These are phyloP conservation scores for Dictyophora rubrovolvata DNA, from an alignment of 768 basidiomycete species.

Conservation along the genomic window DNA sequence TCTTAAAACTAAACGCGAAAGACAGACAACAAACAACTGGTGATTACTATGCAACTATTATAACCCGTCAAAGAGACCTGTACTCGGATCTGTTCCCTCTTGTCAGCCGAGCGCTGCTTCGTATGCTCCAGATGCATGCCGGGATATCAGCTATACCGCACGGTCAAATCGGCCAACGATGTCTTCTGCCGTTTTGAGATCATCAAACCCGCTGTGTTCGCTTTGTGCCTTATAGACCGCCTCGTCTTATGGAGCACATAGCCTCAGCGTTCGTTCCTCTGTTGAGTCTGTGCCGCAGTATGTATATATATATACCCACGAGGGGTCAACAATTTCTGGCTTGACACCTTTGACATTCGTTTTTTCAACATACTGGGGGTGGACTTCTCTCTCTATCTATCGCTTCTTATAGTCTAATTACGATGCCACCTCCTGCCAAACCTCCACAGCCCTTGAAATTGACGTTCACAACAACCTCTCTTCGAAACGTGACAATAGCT, in stretches of 20 bases:
- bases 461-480: conserved; percentile 27
- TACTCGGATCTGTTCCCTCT: too few species aligned
- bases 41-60: too few species aligned
- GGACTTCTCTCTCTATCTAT: neutral
- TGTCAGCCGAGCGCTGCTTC: too few species aligned
- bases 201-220: neutral
- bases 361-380: neutral
- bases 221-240: neutral
- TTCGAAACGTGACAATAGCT: conserved; percentile 29
- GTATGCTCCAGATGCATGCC: too few species aligned
- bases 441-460: conserved; percentile 21
- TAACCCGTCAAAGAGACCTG: too few species aligned
- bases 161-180: neutral
- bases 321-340: too few species aligned
- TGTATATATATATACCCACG: too few species aligned
- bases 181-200: neutral
- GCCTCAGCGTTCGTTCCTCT: neutral
- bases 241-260: neutral
- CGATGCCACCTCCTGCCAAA: conserved; percentile 7
- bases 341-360: neutral
- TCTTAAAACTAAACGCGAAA: too few species aligned
- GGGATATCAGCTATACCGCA: neutral
- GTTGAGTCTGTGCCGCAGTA: too few species aligned
- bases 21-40: too few species aligned
- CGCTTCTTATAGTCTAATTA: neutral